A percentile compares a stretch with the other conserved stretches of the same genome.
phyloP scores from a whole-genome alignment of 257 asterid species.

The Capsicum rhomboideum region DNA sequence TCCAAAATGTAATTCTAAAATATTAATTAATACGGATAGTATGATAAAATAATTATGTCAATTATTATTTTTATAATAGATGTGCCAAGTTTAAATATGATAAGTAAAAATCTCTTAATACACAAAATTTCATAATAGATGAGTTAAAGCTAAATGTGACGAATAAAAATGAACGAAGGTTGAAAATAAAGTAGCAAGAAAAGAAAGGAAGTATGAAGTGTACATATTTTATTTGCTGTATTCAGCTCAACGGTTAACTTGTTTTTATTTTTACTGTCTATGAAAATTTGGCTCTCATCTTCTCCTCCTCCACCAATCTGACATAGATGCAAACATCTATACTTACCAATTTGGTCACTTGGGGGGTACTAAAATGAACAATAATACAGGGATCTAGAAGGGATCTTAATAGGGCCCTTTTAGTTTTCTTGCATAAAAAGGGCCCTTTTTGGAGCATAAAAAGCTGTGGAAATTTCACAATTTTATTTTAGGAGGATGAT shows the following conservation, averaged over 20 bases:
- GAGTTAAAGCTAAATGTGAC: too few species aligned
- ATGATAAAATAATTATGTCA: too few species aligned
- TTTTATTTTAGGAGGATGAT: constrained; percentile 17
- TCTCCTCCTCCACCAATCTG: not conserved
- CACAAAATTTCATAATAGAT: too few species aligned
- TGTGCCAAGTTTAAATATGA: too few species aligned
- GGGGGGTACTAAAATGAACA: constrained; percentile 24
- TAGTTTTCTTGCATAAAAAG: constrained; percentile 15
- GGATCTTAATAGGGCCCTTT: constrained; percentile 50
- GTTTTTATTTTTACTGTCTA: not conserved
- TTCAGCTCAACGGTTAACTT: not conserved
- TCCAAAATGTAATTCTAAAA: too few species aligned
- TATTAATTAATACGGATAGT: too few species aligned
- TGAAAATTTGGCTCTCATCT: not conserved
- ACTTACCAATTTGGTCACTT: not conserved
- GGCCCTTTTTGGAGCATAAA: constrained; percentile 18
- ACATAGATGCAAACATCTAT: not conserved
- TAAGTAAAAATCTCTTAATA: too few species aligned
- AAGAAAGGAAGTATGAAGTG: too few species aligned
- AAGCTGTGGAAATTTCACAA: not conserved
- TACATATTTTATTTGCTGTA: not conserved
- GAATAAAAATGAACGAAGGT: too few species aligned
- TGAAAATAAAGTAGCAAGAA: too few species aligned
- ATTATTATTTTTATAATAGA: too few species aligned
- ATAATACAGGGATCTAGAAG: constrained; percentile 40